Evolutionary conservation across 768 basidiomycete species (phyloP), one percentile per base, ranked within the genome.

Genomic region (Clitopilus hobsonii): DNA sequence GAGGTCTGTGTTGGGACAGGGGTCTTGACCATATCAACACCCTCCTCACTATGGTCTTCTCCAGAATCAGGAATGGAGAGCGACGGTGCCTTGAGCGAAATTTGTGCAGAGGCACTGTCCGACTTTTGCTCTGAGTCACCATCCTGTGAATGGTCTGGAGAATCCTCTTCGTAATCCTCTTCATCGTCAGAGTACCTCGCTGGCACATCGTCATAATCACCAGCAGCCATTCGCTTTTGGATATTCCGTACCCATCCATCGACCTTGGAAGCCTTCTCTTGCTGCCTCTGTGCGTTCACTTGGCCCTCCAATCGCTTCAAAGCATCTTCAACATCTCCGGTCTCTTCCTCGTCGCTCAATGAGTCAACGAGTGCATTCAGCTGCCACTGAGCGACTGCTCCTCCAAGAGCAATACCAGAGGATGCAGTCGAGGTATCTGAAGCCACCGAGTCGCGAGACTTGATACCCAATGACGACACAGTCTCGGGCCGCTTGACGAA

Each of bases 311-410:
- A 78, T 11, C 88, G 75, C 22, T 80, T 75, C 58, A 97, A 67
- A 16, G 94, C 93, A 6, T 84, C 89, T 27, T 93, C 91, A 16
- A 90, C 87, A 61, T 90, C 92, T 1, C 91, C 91, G 16, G 71
- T 77, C 55, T 86, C 91, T 22, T 79, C 88, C 4, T 91, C 85
- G 53, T 89, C 84, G 57, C 82, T 88, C 59, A 89, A 71, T 32
- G 81, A 84, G 63, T 91, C 87, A 10, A 92, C 76, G 32, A 92
- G 70, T 24, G 88, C 85, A 63, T 89, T 88, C 69, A 90, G 74
- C 61, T 92, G 91, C 91, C 91, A 93, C 53, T 84, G 83, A n/a
- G 85, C 82, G 16, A 91, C 83, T 25, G 70, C 71, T 0, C 72
- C 76, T 1, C 76, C 79, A 4, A 81, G 67, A 18, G 71, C 73